phyloP scores from a whole-genome alignment of 2,329 filamentous ascomycete species.

The Alternaria hordeiaustralica region DNA sequence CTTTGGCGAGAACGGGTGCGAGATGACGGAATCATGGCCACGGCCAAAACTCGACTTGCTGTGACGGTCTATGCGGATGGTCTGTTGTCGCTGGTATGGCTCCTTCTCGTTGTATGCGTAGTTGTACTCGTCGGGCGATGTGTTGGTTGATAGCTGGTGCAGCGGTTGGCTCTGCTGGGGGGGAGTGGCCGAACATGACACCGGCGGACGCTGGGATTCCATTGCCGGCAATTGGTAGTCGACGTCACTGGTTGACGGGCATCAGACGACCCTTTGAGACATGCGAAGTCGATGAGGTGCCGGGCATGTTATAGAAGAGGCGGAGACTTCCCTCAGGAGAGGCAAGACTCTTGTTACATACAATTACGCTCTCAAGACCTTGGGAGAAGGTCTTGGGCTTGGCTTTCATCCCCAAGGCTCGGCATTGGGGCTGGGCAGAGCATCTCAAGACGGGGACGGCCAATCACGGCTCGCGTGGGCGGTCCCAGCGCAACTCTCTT shows the following conservation, averaged over 20 bases:
- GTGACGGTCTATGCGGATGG: conserved; percentile 20
- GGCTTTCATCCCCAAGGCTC: conserved; percentile 38
- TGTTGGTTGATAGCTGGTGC: conserved; percentile 11
- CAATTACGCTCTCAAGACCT: conserved; percentile 40
- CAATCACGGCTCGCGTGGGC: conserved; percentile 26
- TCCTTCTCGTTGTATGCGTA: conserved; percentile 37
- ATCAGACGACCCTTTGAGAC: conserved; percentile 31
- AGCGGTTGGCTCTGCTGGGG: conserved; percentile 23
- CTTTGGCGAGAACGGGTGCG: conserved; percentile 46
- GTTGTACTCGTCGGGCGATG: conserved; percentile 19
- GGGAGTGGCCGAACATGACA: conserved; percentile 33
- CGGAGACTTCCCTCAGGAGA: conserved; percentile 42
- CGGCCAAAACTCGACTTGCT: conserved; percentile 34
- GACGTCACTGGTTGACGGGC: conserved; percentile 33
- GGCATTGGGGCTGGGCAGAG: conserved; percentile 30
- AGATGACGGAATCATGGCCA: conserved; percentile 48
- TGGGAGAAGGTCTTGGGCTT: conserved; percentile 42
- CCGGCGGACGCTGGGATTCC: conserved; percentile 42
- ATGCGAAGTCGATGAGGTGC: conserved; percentile 27
- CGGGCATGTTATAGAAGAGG: conserved; percentile 45
- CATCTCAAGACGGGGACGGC: conserved; percentile 18
- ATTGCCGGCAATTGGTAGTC: conserved; percentile 34
- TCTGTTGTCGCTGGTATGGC: conserved; percentile 21
- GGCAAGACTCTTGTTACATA: conserved; percentile 44
- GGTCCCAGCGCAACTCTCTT: conserved; percentile 8